These are phyloP conservation scores for Zostera marina DNA, from an alignment of 116 monocot genomes.

Conservation along the genomic window DNA sequence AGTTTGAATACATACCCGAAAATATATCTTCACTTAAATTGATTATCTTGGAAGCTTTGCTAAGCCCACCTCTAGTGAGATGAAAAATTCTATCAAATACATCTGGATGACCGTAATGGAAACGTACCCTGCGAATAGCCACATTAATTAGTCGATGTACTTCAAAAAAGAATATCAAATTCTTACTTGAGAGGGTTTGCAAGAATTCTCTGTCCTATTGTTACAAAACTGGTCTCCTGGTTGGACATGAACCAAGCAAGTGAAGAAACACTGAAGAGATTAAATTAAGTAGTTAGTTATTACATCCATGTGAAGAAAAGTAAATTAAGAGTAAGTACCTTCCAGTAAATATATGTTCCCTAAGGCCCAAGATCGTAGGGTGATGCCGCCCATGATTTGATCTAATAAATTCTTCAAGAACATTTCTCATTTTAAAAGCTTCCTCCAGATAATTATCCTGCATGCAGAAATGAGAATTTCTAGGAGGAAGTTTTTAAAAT, in stretches of 20 bases:
- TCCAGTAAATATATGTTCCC: constrained; percentile 97
- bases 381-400: constrained; percentile 15
- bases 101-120: constrained; percentile 98
- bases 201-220: constrained; percentile 80
- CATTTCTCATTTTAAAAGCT: constrained; percentile 97
- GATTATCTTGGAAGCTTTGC: constrained; percentile 82
- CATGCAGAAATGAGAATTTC: constrained; percentile 1
- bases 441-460: constrained; percentile 97
- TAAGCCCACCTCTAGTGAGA: constrained; percentile 83
- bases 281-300: constrained; percentile 1
- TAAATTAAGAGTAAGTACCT: constrained; percentile 21
- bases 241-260: constrained; percentile 99
- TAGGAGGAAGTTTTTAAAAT: neutral
- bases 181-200: constrained; percentile 85
- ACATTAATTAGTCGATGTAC: neutral
- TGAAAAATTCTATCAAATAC: constrained; percentile 96
- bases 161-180: neutral
- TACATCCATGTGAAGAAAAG: no score
- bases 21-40: constrained; percentile 97
- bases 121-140: constrained; percentile 50
- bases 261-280: constrained; percentile 70
- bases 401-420: constrained; percentile 54
- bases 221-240: constrained; percentile 95
- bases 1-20: constrained; percentile 31
- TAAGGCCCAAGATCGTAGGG: constrained; percentile 82